Percentiles rank a stretch among this genome's conserved stretches.
Conservation (phyloP, 345 rosid genomes). For the Populus deltoides region DNA sequence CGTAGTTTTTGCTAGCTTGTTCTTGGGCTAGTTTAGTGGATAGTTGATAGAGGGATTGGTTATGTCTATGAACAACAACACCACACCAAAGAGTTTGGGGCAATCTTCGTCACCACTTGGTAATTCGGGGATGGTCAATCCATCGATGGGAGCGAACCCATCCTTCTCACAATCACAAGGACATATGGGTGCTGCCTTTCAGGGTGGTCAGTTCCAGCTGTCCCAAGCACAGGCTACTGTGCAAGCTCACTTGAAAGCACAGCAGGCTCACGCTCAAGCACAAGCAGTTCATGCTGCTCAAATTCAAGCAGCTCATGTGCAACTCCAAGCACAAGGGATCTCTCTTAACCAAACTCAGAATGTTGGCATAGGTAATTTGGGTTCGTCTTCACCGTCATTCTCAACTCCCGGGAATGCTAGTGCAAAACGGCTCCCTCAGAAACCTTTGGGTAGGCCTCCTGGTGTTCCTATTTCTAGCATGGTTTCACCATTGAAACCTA, state of each 20-base stretch:
- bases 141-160: slow-evolving; percentile 51
- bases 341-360: slow-evolving; percentile 55
- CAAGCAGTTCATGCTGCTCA: slow-evolving; percentile 44
- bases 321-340: slow-evolving; percentile 75
- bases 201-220: slow-evolving; percentile 61
- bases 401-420: slow-evolving; percentile 56
- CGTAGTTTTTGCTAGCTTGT: not conserved
- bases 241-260: slow-evolving; percentile 50
- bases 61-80: slow-evolving; percentile 50
- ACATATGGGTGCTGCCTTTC: slow-evolving; percentile 55
- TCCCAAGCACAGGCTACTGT: slow-evolving; percentile 67
- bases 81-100: slow-evolving; percentile 59
- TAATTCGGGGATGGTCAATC: slow-evolving; percentile 65
- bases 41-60: not conserved
- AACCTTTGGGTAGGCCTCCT: slow-evolving; percentile 74
- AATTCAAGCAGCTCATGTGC: slow-evolving; percentile 67
- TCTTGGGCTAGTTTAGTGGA: not conserved
- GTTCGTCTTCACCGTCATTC: slow-evolving; percentile 67
- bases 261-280: slow-evolving; percentile 39
- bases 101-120: slow-evolving; percentile 68
- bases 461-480: slow-evolving; percentile 53
- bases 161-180: slow-evolving; percentile 51
- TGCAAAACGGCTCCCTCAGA: slow-evolving; percentile 64
- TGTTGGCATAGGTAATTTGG: slow-evolving; percentile 53
- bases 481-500: slow-evolving; percentile 64